phyloP scores from a whole-genome alignment of 768 basidiomycete species.

The Vararia minispora region DNA sequence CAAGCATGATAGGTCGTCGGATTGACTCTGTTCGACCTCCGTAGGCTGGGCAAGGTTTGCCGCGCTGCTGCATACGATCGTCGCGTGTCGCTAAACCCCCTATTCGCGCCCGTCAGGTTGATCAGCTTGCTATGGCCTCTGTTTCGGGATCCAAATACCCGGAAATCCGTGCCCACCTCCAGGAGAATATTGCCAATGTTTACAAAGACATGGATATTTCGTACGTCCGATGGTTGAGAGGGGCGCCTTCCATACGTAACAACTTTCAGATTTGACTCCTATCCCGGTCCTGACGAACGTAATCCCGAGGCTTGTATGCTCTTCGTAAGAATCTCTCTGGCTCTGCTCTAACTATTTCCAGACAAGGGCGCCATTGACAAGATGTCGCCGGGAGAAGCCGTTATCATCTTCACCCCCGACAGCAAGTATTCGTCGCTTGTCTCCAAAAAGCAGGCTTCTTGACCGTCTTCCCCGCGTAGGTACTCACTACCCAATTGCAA shows the following conservation, averaged over 20 bases:
- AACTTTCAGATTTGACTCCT: constrained; percentile 57
- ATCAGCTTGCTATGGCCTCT: constrained; percentile 77
- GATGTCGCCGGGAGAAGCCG: constrained; percentile 74
- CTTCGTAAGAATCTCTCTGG: constrained; percentile 1
- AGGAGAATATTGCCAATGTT: constrained; percentile 69
- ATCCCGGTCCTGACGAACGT: constrained; percentile 55
- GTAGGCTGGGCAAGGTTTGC: constrained; percentile 65
- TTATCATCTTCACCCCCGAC: constrained; percentile 89
- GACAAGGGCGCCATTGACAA: constrained; percentile 75
- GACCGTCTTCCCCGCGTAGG: constrained; percentile 25
- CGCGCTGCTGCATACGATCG: constrained; percentile 10
- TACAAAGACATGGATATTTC: constrained; percentile 84
- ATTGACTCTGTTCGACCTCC: constrained; percentile 82
- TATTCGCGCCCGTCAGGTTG: constrained; percentile 45
- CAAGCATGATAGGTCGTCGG: constrained; percentile 59
- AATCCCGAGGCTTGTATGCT: constrained; percentile 77
- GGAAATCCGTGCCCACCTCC: constrained; percentile 68
- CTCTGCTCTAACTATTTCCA: constrained; percentile 19
- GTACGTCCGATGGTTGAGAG: constrained; percentile 28
- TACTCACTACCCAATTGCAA: constrained; percentile 78
- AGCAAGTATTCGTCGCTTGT: constrained; percentile 32
- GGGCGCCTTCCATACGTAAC: not conserved
- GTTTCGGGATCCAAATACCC: constrained; percentile 85
- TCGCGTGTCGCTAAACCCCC: too few species aligned
- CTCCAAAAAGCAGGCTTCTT: not conserved